Base-by-base conservation (phyloP, 2,329 filamentous ascomycete genomes). In the Tolypocladium ovalisporum region DNA sequence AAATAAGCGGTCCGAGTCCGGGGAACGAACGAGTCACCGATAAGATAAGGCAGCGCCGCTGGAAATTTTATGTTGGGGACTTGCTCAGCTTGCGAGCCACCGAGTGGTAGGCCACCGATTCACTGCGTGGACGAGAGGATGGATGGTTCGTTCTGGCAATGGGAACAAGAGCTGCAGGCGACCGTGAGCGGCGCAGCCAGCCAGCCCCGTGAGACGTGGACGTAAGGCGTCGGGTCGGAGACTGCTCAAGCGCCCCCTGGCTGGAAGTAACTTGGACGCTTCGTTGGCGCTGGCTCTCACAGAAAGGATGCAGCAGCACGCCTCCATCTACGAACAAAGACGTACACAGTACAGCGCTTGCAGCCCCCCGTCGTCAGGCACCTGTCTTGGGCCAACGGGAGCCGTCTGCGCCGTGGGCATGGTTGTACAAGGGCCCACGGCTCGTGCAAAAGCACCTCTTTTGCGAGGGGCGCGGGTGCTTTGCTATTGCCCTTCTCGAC, bases 1-100 rank as follows among this genome's bases (percentile, higher is more conserved):
- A 59, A 62, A 54, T 40, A 61, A 67, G 65, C 61, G 62, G 64
- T 56, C 52, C 52, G 59, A 56, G 54, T n/a, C 42, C n/a, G 55
- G 54, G 35, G 36, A 34, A 32, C 35, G 55, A 56, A 51, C 57
- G 55, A 60, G 55, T 60, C 55, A 59, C 58, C 54, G 54, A 56
- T 56, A 56, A 56, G 37, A 56, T 40, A 37, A 52, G 24, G 27
- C 12, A 40, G 6, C 1, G 47, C 27, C 1, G 47, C 10, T 32
- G 47, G 22, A 52, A 51, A 52, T 56, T 37, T 56, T 44, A 29
- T 49, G 44, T 51, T 56, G 44, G 42, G 36, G 54, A n/a, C 13
- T n/a, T n/a, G 15, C 9, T 22, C 22, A 2, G 17, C 19, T 40
- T 40, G n/a, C 39, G 10, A 7, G 34, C 4, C 15, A 17, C 19